Conservation (phyloP, 176 grass and related monocot species). For the Zea luxurians region DNA sequence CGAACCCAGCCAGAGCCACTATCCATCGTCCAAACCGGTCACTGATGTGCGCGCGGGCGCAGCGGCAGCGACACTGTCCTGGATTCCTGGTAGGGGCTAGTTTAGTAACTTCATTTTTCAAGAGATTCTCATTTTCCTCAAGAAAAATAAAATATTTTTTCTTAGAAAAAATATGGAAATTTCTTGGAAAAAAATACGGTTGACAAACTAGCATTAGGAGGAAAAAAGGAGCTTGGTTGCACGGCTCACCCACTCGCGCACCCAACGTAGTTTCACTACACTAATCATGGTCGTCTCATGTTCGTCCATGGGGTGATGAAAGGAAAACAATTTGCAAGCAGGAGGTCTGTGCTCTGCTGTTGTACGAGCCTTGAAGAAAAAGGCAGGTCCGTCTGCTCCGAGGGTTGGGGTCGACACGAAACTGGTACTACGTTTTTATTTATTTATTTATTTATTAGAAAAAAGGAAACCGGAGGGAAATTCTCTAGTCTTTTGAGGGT, state of each 20-base stretch:
- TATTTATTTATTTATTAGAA: neutral
- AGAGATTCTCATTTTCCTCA: too few relatives aligned
- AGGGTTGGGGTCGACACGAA: neutral
- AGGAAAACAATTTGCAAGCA: neutral
- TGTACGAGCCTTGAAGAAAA: neutral
- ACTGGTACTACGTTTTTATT: neutral
- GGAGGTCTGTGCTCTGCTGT: neutral
- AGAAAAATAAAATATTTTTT: too few relatives aligned
- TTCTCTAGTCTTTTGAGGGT: neutral
- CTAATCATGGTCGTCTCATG: neutral
- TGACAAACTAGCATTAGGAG: too few relatives aligned
- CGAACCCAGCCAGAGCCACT: neutral
- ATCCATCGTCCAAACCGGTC: neutral
- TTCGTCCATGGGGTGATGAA: neutral
- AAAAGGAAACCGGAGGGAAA: neutral
- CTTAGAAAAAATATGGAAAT: too few relatives aligned
- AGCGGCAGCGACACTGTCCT: too few relatives aligned
- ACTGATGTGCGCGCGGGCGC: neutral
- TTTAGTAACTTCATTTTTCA: too few relatives aligned
- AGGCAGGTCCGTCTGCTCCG: neutral
- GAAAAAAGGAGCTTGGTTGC: neutral
- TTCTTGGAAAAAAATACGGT: too few relatives aligned
- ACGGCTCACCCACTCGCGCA: conserved; percentile 35
- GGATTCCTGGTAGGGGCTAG: too few relatives aligned
- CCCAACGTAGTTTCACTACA: conserved; percentile 6